Conservation (phyloP, 2,329 filamentous ascomycete species). For the Thielaviopsis euricoi region DNA sequence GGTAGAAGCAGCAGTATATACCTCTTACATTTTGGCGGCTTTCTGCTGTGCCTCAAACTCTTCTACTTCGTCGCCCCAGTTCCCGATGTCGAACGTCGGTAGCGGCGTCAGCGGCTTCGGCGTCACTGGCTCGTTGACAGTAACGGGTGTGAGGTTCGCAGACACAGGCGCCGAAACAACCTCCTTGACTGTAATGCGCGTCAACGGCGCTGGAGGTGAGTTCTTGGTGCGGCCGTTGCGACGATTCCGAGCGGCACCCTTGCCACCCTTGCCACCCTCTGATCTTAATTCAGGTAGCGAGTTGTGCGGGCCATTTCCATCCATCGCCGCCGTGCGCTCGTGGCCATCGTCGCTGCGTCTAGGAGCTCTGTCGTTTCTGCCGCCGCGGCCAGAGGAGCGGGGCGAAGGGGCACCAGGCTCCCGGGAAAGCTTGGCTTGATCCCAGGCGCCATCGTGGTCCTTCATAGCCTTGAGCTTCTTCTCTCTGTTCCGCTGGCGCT, state of each 20-base stretch:
- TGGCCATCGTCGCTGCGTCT: conserved; percentile 18
- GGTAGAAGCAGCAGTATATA: not conserved
- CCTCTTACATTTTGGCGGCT: not conserved
- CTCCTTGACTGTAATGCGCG: conserved; percentile 14
- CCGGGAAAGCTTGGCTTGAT: conserved; percentile 36
- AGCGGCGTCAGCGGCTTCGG: conserved; percentile 18
- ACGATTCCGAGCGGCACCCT: not conserved
- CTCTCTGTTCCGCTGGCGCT: conserved; percentile 42
- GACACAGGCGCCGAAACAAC: conserved; percentile 11
- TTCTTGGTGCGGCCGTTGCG: not conserved
- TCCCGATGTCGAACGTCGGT: conserved; percentile 24
- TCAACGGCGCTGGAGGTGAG: not conserved
- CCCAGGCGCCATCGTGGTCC: conserved; percentile 38
- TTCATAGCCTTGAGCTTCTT: conserved; percentile 43
- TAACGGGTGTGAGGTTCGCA: conserved; percentile 17
- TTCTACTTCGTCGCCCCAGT: conserved; percentile 45
- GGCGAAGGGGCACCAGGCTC: conserved; percentile 18
- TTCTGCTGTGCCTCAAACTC: conserved; percentile 23
- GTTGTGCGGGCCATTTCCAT: not conserved
- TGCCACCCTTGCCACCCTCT: not conserved
- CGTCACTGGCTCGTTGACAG: conserved; percentile 17
- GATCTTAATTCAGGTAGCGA: conserved; percentile 17
- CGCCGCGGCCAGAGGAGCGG: conserved; percentile 20
- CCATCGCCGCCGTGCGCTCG: not conserved
- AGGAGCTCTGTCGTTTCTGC: conserved; percentile 19